A percentile compares a stretch with the other conserved stretches of the same genome.
These are phyloP conservation scores for Colletotrichum sp. DNA, from an alignment of 2,329 filamentous ascomycete genomes.

Conservation along the genomic window DNA sequence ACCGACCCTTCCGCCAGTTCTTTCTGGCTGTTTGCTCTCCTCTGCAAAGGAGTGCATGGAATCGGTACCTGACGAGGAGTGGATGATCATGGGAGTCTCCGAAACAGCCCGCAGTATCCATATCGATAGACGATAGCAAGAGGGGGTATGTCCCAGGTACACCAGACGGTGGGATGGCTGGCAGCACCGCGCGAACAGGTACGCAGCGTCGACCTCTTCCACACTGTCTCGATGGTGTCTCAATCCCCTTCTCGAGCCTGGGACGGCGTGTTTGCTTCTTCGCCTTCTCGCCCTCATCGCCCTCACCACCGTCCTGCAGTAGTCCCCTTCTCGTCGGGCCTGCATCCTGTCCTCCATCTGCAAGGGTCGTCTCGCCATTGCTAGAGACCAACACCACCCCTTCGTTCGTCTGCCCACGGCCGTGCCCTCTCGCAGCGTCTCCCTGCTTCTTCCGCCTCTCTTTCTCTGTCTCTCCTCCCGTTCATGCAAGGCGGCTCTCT, in stretches of 20 bases:
- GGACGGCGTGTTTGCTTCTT: slow-evolving; percentile 12
- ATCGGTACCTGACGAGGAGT: slow-evolving; percentile 47
- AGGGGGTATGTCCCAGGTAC: not conserved
- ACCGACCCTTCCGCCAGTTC: slow-evolving; percentile 11
- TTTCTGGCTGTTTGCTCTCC: not conserved
- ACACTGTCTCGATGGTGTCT: slow-evolving; percentile 4
- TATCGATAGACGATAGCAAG: not conserved
- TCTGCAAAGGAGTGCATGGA: slow-evolving; percentile 22
- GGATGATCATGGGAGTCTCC: slow-evolving; percentile 46
- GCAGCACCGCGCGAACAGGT: not conserved
- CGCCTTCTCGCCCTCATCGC: not conserved
- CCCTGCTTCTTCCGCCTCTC: slow-evolving; percentile 11
- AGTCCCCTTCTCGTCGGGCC: not conserved
- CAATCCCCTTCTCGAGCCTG: not conserved
- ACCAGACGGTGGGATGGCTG: not conserved
- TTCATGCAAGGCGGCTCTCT: slow-evolving; percentile 9
- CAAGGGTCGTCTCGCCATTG: slow-evolving; percentile 7
- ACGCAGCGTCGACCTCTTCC: not conserved
- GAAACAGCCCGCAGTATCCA: not conserved
- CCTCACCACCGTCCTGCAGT: not conserved
- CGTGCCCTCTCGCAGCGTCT: not conserved
- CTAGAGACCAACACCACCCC: not conserved
- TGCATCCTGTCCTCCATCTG: slow-evolving; percentile 3
- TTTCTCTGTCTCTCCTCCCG: slow-evolving; percentile 10
- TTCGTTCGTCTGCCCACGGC: not conserved